Evolutionary conservation across 106 monocot genomes (phyloP).

Genomic region (Apostasia shenzhenica): DNA sequence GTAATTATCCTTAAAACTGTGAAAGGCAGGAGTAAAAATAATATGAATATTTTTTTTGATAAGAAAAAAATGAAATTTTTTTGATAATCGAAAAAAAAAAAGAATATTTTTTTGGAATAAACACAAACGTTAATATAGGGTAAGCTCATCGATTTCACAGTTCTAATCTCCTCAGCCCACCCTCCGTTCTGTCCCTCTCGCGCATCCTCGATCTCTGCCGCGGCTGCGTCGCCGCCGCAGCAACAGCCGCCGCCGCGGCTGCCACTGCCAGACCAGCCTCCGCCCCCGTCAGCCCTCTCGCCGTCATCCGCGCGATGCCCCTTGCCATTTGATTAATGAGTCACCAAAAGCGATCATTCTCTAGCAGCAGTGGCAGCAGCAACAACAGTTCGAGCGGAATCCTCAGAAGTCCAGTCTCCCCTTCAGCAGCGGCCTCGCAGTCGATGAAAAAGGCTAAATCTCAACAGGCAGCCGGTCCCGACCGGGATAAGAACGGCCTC

Average conservation of each 20-base stretch:
- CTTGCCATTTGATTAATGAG: constrained; percentile 15
- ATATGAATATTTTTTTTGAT: no score
- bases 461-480: constrained; percentile 6
- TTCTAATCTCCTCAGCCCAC: no score
- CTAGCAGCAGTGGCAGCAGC: constrained; percentile 7
- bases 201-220: constrained; percentile 5
- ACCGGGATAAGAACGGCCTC: constrained; percentile 14
- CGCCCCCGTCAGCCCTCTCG: neutral
- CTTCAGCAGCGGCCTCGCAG: constrained; percentile 3
- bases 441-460: constrained; percentile 24
- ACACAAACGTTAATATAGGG: no score
- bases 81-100: no score
- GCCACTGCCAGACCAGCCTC: neutral
- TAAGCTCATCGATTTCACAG: no score
- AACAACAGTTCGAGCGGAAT: constrained; percentile 12
- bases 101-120: no score
- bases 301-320: neutral
- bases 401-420: neutral
- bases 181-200: no score
- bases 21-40: no score
- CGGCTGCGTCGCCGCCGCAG: neutral
- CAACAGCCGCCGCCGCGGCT: neutral
- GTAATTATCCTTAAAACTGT: no score
- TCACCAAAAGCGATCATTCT: constrained; percentile 20
- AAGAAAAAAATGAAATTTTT: no score